phyloP scores from a whole-genome alignment of 2,329 filamentous ascomycete genomes.

The Cordyceps militaris region DNA sequence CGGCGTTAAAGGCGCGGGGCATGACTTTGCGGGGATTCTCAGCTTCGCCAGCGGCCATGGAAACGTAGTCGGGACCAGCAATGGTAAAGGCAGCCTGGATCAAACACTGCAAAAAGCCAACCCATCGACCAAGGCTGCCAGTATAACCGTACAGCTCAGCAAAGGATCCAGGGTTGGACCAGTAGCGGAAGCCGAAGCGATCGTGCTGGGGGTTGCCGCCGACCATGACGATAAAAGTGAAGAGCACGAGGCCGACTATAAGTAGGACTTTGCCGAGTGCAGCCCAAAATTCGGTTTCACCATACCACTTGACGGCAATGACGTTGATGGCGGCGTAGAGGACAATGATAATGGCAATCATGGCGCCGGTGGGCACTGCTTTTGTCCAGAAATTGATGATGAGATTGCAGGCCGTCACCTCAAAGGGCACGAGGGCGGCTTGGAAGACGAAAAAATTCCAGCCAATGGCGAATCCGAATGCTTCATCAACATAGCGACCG shows the following conservation, averaged over 20 bases:
- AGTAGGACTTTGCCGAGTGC: constrained; percentile 66
- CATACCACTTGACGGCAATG: constrained; percentile 67
- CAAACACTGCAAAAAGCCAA: constrained; percentile 70
- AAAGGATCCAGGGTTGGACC: constrained; percentile 64
- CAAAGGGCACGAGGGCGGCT: constrained; percentile 59
- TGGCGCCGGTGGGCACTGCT: constrained; percentile 49
- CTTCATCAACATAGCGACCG: constrained; percentile 67
- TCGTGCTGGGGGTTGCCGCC: constrained; percentile 71
- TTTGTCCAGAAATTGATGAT: constrained; percentile 59
- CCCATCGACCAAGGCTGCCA: constrained; percentile 61
- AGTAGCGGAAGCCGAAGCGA: constrained; percentile 63
- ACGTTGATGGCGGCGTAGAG: constrained; percentile 56
- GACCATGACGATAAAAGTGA: constrained; percentile 77
- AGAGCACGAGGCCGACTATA: constrained; percentile 63
- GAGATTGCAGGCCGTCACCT: constrained; percentile 58
- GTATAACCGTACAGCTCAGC: constrained; percentile 51
- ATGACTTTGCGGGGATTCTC: constrained; percentile 63
- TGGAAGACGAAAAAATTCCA: constrained; percentile 72
- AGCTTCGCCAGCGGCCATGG: constrained; percentile 63
- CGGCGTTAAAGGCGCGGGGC: constrained; percentile 68
- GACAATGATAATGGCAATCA: constrained; percentile 48
- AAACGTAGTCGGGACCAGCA: constrained; percentile 61
- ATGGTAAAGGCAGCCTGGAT: constrained; percentile 65
- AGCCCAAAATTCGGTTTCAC: constrained; percentile 70
- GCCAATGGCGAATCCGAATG: constrained; percentile 64